Conservation (phyloP, 805 yeast genomes). For the Yamadazyma laniorum region DNA sequence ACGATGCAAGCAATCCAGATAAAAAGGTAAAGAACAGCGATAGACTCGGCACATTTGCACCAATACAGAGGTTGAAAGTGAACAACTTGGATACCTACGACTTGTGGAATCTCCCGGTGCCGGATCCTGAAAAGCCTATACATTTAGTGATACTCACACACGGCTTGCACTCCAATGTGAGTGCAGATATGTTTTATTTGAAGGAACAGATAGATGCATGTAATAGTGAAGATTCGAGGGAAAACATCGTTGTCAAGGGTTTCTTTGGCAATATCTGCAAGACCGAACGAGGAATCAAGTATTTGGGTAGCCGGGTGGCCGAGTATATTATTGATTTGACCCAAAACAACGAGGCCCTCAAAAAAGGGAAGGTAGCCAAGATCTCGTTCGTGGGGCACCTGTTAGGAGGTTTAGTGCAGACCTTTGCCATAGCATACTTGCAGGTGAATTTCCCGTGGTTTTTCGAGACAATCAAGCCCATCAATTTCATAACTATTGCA, state of each 20-base stretch:
- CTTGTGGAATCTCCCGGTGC: conserved; percentile 71
- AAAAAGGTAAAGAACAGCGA: conserved; percentile 21
- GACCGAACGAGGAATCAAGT: conserved; percentile 86
- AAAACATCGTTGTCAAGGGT: conserved; percentile 78
- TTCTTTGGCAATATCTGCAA: conserved; percentile 80
- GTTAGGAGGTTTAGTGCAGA: conserved; percentile 87
- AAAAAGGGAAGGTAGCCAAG: conserved; percentile 44
- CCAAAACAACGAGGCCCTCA: conserved; percentile 38
- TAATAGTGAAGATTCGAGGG: conserved; percentile 34
- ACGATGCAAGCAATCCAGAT: conserved; percentile 26
- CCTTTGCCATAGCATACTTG: conserved; percentile 85
- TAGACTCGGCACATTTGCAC: conserved; percentile 27
- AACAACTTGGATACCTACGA: conserved; percentile 58
- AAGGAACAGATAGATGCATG: conserved; percentile 70
- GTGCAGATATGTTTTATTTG: conserved; percentile 85
- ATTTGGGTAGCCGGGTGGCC: conserved; percentile 78
- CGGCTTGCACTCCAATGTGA: conserved; percentile 86
- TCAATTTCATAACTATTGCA: conserved; percentile 79
- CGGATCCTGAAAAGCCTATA: conserved; percentile 50
- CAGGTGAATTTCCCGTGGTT: conserved; percentile 66
- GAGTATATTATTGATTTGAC: conserved; percentile 62
- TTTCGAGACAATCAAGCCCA: conserved; percentile 64
- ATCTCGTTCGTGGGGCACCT: conserved; percentile 93
- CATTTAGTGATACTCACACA: conserved; percentile 88
- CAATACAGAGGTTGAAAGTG: conserved; percentile 40